phyloP scores from a whole-genome alignment of 225 moss, liverwort and hornwort genomes.

The Ulota crispa region DNA sequence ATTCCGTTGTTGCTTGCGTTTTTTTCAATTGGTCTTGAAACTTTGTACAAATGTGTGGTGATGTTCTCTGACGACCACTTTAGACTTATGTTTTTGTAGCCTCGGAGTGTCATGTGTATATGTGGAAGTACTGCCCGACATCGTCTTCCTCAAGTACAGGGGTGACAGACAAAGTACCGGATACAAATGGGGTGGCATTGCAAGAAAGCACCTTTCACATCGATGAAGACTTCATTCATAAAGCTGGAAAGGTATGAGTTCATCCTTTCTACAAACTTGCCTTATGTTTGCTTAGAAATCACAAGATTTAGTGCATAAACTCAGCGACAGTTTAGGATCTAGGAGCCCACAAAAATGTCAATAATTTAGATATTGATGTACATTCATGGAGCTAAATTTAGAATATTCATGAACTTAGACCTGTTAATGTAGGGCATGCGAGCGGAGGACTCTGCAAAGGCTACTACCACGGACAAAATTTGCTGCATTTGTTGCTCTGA shows the following conservation, averaged over 20 bases:
- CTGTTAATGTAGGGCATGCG: slow-evolving; percentile 23
- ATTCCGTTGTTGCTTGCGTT: background rate
- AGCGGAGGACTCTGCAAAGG: slow-evolving; percentile 32
- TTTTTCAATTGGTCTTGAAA: background rate
- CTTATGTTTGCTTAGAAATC: background rate
- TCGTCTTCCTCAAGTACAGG: slow-evolving; percentile 29
- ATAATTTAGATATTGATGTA: background rate
- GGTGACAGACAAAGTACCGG: slow-evolving; percentile 15
- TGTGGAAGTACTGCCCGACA: slow-evolving; percentile 65
- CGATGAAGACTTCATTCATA: slow-evolving; percentile 49
- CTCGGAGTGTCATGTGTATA: slow-evolving; percentile 69
- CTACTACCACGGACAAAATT: slow-evolving; percentile 55
- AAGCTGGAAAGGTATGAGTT: slow-evolving; percentile 42
- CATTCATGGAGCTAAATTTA: background rate
- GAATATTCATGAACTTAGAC: background rate
- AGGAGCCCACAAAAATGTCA: background rate
- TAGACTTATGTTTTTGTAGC: slow-evolving; percentile 78
- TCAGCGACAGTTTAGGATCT: background rate
- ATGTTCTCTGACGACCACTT: slow-evolving; percentile 41
- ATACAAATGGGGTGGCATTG: slow-evolving; percentile 20
- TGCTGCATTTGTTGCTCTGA: slow-evolving; percentile 88
- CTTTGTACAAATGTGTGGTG: no score
- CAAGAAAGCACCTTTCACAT: slow-evolving; percentile 69
- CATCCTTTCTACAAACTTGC: slow-evolving; percentile 9
- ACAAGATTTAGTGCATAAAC: background rate